Conservation (phyloP, 2,329 filamentous ascomycete species). For the Zymoseptoria passerinii region DNA sequence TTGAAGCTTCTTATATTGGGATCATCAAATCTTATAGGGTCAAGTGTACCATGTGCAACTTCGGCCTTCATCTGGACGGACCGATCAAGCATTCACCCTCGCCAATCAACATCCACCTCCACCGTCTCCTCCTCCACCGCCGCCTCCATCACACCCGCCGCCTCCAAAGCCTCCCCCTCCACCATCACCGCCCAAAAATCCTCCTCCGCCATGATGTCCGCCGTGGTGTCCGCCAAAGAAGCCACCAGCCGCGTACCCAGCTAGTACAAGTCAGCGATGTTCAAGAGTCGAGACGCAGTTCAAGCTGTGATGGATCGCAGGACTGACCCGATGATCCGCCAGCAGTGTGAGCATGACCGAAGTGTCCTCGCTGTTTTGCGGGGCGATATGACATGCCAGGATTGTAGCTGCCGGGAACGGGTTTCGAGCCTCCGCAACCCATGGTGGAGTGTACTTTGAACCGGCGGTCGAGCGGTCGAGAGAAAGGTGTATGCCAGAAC, state of each 20-base stretch:
- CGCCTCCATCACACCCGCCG: not conserved
- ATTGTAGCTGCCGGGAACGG: not conserved
- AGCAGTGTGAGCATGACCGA: not conserved
- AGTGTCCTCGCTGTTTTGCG: not conserved
- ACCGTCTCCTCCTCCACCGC: not conserved
- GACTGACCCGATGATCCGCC: not conserved
- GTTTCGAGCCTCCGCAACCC: slow-evolving; percentile 2
- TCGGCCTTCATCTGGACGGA: not conserved
- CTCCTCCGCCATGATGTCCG: not conserved
- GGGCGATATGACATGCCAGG: not conserved
- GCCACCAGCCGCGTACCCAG: not conserved
- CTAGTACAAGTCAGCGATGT: not conserved
- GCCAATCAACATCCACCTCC: not conserved
- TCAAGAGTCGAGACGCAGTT: not conserved
- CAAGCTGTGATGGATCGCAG: not conserved
- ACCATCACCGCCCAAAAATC: not conserved
- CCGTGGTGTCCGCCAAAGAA: not conserved
- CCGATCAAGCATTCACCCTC: not conserved
- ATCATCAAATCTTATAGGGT: not conserved
- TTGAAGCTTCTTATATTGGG: not conserved
- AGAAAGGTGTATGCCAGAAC: not conserved
- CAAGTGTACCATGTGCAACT: not conserved
- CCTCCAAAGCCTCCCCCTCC: not conserved
- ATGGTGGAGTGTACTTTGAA: not conserved
- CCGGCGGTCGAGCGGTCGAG: not conserved